Conservation (phyloP, 148 eudicot species). For the Silene conica region DNA sequence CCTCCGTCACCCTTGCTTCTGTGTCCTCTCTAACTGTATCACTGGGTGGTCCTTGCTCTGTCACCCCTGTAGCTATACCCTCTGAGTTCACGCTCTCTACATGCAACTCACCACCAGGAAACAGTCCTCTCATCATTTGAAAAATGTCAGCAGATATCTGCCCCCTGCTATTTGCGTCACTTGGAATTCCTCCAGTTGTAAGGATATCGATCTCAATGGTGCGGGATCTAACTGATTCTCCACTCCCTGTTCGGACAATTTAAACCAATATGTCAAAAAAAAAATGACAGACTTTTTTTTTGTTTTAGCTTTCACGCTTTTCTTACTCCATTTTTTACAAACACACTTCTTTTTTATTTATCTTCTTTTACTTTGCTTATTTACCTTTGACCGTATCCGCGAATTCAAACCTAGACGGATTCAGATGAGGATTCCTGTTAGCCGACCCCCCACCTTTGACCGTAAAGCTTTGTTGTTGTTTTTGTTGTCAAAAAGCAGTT, state of each 20-base stretch:
- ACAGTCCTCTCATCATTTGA: constrained; percentile 35
- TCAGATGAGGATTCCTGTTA: too few species aligned
- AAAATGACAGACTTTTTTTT: too few species aligned
- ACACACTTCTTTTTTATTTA: too few species aligned
- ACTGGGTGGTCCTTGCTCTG: constrained; percentile 29
- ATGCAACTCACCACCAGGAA: constrained; percentile 43
- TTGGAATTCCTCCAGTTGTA: constrained; percentile 29
- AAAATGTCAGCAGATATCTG: constrained; percentile 29
- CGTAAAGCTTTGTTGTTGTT: too few species aligned
- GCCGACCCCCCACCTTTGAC: too few species aligned
- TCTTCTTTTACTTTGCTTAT: too few species aligned
- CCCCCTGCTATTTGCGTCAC: constrained; percentile 28
- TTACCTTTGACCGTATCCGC: too few species aligned
- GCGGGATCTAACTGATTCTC: constrained; percentile 30
- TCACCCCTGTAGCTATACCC: constrained; percentile 15
- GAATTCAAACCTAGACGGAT: too few species aligned
- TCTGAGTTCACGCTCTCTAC: constrained; percentile 30
- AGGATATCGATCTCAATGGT: constrained; percentile 37
- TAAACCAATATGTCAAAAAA: not conserved
- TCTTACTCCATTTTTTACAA: too few species aligned
- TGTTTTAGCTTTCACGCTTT: too few species aligned
- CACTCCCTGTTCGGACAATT: constrained; percentile 22
- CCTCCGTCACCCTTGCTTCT: constrained; percentile 29
- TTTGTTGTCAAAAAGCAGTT: not conserved
- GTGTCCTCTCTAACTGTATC: constrained; percentile 24